Conservation (phyloP, 1,139 yeast genomes). For the Yamadazyma diospyri region DNA sequence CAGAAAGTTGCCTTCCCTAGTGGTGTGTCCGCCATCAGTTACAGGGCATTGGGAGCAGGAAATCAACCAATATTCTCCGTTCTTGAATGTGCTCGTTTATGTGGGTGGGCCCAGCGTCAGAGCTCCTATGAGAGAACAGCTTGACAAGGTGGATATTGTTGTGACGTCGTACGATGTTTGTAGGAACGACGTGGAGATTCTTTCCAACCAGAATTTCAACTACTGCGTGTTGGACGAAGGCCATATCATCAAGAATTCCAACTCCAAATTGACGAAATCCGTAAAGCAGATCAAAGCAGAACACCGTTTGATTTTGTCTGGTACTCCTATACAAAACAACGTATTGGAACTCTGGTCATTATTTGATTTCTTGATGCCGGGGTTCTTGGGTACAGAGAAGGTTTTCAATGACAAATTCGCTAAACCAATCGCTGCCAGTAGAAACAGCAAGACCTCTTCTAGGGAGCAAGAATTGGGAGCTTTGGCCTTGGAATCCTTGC, state of each 20-base stretch:
- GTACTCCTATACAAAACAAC: constrained; percentile 97
- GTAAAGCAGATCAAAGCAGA: constrained; percentile 82
- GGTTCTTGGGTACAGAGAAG: constrained; percentile 93
- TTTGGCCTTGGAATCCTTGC: constrained; percentile 89
- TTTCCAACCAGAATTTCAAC: constrained; percentile 68
- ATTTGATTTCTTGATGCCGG: constrained; percentile 98
- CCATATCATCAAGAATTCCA: constrained; percentile 90
- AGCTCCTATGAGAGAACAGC: constrained; percentile 47
- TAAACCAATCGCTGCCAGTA: constrained; percentile 92
- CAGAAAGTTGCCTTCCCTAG: constrained; percentile 75
- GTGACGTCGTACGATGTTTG: constrained; percentile 96
- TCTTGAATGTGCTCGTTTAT: constrained; percentile 75
- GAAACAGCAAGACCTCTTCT: constrained; percentile 86
- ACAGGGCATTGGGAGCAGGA: constrained; percentile 99
- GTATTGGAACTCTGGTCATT: constrained; percentile 96
- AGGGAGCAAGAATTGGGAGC: constrained; percentile 98
- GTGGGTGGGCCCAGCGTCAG: constrained; percentile 91
- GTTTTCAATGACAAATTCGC: constrained; percentile 93
- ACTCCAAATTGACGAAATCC: constrained; percentile 83
- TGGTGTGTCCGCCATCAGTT: constrained; percentile 94
- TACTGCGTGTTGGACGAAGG: constrained; percentile 98
- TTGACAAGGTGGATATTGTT: constrained; percentile 70
- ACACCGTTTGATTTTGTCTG: constrained; percentile 86
- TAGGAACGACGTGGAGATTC: constrained; percentile 76
- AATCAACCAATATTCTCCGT: constrained; percentile 85